Evolutionary conservation across 2,329 filamentous ascomycete genomes (phyloP), one percentile per base, ranked within the genome.

Genomic region (Seiridium cupressi): DNA sequence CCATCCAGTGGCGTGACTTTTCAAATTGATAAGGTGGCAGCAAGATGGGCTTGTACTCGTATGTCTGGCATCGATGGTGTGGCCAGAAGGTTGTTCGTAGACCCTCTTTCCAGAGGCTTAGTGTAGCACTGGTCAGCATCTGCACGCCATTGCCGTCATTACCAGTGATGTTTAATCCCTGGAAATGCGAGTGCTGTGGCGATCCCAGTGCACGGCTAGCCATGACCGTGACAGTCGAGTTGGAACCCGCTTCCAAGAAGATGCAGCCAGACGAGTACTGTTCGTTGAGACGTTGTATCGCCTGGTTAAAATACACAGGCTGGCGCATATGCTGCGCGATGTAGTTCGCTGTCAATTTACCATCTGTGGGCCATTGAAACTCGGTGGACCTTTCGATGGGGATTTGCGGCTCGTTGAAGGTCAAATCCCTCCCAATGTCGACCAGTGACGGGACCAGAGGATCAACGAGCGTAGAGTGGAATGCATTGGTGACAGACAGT

Each of bases 1-100:
- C 65, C 11, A 78, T 57, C 76, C 76, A 78, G 55, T 78, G 76
- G 1, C 63, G 57, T 0, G 65, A 44, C 70, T 72, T 38, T 75
- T 71, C 66, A 46, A 73, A 74, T 34, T 71, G 69, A 40, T 73
- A 73, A 1, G 65, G 64, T 6, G 72, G 71, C 26, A 73, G 55
- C 8, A 60, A 48, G 34, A 62, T 32, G n/a, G 57, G 57, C 44
- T 18, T 47, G 53, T 53, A 53, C 13, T 38, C 32, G 13, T 38
- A n/a, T 46, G 35, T 57, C 35, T 63, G 60, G 31, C 26, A 59
- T 8, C 11, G 40, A 36, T 36, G 57, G 44, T 58, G 57, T 13
- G 60, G 31, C 62, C 62, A 63, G 31, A 51, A 35, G n/a, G 59
- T 44, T 4, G 60, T 49, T 2, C 38, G 46, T 18, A 57, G 40